Evolutionary conservation across 805 yeast genomes (phyloP).

Genomic region (Wickerhamiella sorbophila): DNA sequence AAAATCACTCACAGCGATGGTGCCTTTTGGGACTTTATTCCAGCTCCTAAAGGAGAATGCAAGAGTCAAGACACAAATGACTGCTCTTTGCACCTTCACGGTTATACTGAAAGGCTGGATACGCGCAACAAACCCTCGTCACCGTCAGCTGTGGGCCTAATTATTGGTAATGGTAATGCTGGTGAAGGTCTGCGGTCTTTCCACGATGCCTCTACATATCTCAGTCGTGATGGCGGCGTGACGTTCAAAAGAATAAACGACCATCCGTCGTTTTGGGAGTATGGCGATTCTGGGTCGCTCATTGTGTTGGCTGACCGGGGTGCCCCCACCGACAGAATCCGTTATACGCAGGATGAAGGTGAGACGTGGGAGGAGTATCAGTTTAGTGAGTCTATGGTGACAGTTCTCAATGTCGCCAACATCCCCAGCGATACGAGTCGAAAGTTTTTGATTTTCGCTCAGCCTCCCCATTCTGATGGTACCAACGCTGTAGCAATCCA

Average conservation of each 20-base stretch:
- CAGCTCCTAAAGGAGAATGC: slow-evolving; percentile 63
- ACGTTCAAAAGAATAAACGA: slow-evolving; percentile 70
- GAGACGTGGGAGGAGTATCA: slow-evolving; percentile 52
- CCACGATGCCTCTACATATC: slow-evolving; percentile 50
- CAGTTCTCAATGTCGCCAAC: slow-evolving; percentile 63
- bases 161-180: slow-evolving; percentile 89
- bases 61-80: slow-evolving; percentile 29
- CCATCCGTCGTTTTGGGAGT: slow-evolving; percentile 84
- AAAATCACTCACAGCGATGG: slow-evolving; percentile 83
- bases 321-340: slow-evolving; percentile 42
- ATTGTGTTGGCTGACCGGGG: slow-evolving; percentile 53
- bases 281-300: slow-evolving; percentile 86
- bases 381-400: slow-evolving; percentile 43
- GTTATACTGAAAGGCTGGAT: slow-evolving; percentile 78
- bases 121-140: slow-evolving; percentile 77
- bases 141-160: slow-evolving; percentile 73
- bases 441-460: slow-evolving; percentile 53
- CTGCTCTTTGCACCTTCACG: slow-evolving; percentile 77
- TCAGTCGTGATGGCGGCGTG: slow-evolving; percentile 82
- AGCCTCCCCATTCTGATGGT: slow-evolving; percentile 32
- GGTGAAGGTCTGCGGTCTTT: slow-evolving; percentile 43
- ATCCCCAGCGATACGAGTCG: slow-evolving; percentile 85
- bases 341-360: slow-evolving; percentile 71
- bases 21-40: slow-evolving; percentile 61
- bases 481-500: slow-evolving; percentile 35